Conservation (phyloP, 1,284 basidiomycete species). For the Thelephora terrestris region DNA sequence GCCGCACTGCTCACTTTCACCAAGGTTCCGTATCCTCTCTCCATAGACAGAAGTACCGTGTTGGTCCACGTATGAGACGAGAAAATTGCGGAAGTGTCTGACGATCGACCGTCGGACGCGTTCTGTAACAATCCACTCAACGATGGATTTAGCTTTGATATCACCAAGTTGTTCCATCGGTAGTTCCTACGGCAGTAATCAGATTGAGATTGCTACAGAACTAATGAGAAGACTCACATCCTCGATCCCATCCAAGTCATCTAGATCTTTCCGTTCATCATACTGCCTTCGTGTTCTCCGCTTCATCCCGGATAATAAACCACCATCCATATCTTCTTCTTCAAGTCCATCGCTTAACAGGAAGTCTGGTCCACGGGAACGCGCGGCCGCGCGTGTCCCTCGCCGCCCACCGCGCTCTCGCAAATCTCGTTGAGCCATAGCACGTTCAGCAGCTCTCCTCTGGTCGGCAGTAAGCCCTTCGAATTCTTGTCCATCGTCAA, state of each 20-base stretch:
- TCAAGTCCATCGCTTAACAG: slow-evolving; percentile 59
- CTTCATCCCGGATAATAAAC: slow-evolving; percentile 59
- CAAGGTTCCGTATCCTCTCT: slow-evolving; percentile 84
- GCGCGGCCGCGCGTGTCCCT: slow-evolving; percentile 59
- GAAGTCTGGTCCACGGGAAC: slow-evolving; percentile 79
- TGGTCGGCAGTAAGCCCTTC: slow-evolving; percentile 65
- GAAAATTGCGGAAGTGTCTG: slow-evolving; percentile 89
- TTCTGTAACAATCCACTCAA: slow-evolving; percentile 94
- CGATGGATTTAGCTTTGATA: slow-evolving; percentile 94
- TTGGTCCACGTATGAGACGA: slow-evolving; percentile 94
- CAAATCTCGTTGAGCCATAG: slow-evolving; percentile 85
- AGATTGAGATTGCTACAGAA: slow-evolving; percentile 5
- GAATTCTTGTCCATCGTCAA: slow-evolving; percentile 79
- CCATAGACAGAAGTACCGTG: slow-evolving; percentile 91
- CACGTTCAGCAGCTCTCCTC: slow-evolving; percentile 78
- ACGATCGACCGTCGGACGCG: slow-evolving; percentile 85
- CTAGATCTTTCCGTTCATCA: slow-evolving; percentile 77
- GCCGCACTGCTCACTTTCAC: slow-evolving; percentile 69
- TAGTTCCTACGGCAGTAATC: slow-evolving; percentile 56
- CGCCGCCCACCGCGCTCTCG: slow-evolving; percentile 54
- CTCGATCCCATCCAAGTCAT: slow-evolving; percentile 79
- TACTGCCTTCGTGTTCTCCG: slow-evolving; percentile 75
- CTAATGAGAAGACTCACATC: slow-evolving; percentile 42
- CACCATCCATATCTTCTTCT: slow-evolving; percentile 23
- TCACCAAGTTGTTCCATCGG: slow-evolving; percentile 94